Evolutionary conservation across 192 early-diverging fungal genomes (phyloP), one percentile per base, ranked within the genome.

Genomic region (Backusella macrospora): DNA sequence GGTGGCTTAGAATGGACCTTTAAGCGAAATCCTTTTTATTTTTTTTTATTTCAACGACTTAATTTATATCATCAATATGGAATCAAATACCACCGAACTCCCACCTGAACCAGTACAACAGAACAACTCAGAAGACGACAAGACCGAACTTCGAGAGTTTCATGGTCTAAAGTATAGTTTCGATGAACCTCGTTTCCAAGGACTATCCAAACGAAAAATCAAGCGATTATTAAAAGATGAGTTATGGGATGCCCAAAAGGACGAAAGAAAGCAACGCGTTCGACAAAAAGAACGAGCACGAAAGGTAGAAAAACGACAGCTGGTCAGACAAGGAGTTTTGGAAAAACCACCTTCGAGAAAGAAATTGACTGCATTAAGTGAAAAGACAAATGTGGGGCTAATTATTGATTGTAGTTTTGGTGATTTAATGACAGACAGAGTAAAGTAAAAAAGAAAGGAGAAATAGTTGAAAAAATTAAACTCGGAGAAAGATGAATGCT

Each of bases 371-470:
- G 37, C 39, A 0, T 7, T 68, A 18, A 68, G 66, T 47, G 66
- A 68, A 34, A 76, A 76, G 10, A 82, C 83, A 7, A 81, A 79
- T 0, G 80, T 93, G 29, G 80, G 83, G n/a, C 73, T 96, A 44
- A 84, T 95, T 0, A 85, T 98, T 49, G 96, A 97, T 71, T 88
- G 92, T 75, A 83, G 86, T 1, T 95, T 95, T 85, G 90, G 92
- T 64, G 86, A 90, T 6, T 78, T 84, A 49, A 96, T 97, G 95
- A 80, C 71, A 4, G 89, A 93, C n/a, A 92, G 89, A 80, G 92
- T 87, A 80, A 68, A 23, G 21, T 13, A 26, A 23, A 45, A 23
- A 15, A 29, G 14, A 43, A 10, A 49, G 29, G 29, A 34, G 29
- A 34, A 2, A 34, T n/a, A n/a, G n/a, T n/a, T n/a, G n/a, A n/a